Evolutionary conservation across 2,329 filamentous ascomycete species (phyloP).

Genomic region (Verticillium zaregamsianum): DNA sequence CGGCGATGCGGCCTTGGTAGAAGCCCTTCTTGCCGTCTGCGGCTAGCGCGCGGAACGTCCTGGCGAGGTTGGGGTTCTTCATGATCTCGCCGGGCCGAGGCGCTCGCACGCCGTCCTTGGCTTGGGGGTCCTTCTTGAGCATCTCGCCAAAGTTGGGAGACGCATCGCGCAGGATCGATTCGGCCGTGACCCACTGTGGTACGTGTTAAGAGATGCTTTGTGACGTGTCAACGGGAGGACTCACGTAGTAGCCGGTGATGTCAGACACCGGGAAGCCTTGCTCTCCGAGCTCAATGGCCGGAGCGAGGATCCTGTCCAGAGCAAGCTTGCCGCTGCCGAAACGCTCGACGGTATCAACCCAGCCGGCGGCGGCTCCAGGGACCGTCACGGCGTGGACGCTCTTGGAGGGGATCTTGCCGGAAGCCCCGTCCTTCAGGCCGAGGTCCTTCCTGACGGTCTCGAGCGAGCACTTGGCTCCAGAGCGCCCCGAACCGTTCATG

Average conservation of each 20-base stretch:
- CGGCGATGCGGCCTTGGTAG: constrained; percentile 79
- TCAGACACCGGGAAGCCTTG: constrained; percentile 88
- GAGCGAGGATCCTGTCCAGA: constrained; percentile 71
- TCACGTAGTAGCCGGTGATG: constrained; percentile 63
- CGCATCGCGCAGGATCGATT: constrained; percentile 60
- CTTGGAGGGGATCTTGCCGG: constrained; percentile 62
- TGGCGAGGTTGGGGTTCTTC: constrained; percentile 75
- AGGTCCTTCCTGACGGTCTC: constrained; percentile 68
- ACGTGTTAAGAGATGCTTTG: not conserved
- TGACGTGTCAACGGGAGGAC: constrained; percentile 24
- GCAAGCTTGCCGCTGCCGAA: constrained; percentile 86
- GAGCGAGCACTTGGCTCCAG: constrained; percentile 64
- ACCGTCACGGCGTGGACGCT: constrained; percentile 82
- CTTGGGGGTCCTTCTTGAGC: constrained; percentile 71
- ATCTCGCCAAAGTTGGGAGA: constrained; percentile 87
- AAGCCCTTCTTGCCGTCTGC: constrained; percentile 84
- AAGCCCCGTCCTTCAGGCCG: constrained; percentile 53
- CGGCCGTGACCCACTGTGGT: constrained; percentile 65
- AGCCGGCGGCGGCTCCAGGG: constrained; percentile 87
- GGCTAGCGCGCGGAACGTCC: constrained; percentile 76
- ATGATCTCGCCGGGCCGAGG: constrained; percentile 83
- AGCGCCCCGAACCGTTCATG: constrained; percentile 89
- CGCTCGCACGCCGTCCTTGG: constrained; percentile 65
- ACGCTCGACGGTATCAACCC: constrained; percentile 82
- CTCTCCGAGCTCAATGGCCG: constrained; percentile 82